Evolutionary conservation across 129 eudicot species (phyloP).

Genomic region (Escallonia rubra): DNA sequence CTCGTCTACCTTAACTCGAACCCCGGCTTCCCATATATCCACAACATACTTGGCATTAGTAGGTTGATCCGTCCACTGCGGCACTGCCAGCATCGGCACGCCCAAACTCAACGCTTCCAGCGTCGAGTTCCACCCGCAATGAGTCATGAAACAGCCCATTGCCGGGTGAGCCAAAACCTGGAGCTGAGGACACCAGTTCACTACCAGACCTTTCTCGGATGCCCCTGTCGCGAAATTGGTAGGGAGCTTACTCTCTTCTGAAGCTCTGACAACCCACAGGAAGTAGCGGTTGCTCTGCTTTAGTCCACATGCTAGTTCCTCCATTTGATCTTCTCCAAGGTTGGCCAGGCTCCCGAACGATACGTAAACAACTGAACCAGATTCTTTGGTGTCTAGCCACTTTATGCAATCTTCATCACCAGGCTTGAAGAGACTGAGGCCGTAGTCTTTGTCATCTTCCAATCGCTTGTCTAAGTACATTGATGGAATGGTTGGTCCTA

Average conservation of each 20-base stretch:
- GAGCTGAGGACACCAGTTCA: slow-evolving; percentile 5
- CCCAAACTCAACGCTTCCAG: slow-evolving; percentile 1
- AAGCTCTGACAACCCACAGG: slow-evolving; percentile 17
- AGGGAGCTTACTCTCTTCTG: neutral
- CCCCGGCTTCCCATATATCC: slow-evolving; percentile 58
- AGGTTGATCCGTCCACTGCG: slow-evolving; percentile 11
- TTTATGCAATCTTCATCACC: neutral
- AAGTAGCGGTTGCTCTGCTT: slow-evolving; percentile 6
- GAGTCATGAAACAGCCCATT: neutral
- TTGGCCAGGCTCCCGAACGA: slow-evolving; percentile 15
- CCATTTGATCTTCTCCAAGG: neutral
- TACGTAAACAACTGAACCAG: slow-evolving; percentile 15
- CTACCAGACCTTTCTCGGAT: slow-evolving; percentile 3
- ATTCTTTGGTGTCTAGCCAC: slow-evolving; percentile 7
- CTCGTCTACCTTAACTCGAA: slow-evolving; percentile 34
- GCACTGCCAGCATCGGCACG: slow-evolving; percentile 13
- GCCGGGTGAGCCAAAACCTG: neutral
- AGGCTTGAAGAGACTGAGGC: slow-evolving; percentile 13
- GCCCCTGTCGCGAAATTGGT: slow-evolving; percentile 1
- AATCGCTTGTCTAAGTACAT: slow-evolving; percentile 1
- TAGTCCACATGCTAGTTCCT: slow-evolving; percentile 13
- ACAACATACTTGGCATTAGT: slow-evolving; percentile 50
- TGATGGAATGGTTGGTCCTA: slow-evolving; percentile 14
- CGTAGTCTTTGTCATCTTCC: neutral
- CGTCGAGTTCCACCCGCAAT: slow-evolving; percentile 19